These are phyloP conservation scores for Diatrype stigma DNA, from an alignment of 2,329 filamentous ascomycete species.

Conservation along the genomic window DNA sequence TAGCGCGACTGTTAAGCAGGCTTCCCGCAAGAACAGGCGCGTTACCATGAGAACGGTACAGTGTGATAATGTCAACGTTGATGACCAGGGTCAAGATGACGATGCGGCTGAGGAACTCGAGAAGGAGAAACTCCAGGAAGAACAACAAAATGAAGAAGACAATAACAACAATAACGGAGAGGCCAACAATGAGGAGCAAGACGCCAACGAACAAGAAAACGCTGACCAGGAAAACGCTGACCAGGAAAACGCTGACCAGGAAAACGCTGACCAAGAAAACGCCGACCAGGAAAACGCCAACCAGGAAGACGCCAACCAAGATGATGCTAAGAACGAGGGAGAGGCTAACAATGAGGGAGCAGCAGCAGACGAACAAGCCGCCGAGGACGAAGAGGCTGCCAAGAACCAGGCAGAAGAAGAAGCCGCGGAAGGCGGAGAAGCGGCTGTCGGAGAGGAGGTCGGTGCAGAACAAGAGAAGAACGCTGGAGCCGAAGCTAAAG, in stretches of 20 bases:
- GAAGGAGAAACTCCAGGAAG: no score
- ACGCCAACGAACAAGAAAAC: no score
- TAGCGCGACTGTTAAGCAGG: conserved; percentile 18
- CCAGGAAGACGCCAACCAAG: neutral
- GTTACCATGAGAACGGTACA: conserved; percentile 15
- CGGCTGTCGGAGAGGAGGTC: neutral
- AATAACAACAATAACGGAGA: conserved; percentile 1
- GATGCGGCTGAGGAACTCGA: neutral
- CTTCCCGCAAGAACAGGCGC: conserved; percentile 16
- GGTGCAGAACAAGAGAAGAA: neutral
- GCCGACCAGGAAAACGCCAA: neutral
- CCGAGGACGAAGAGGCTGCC: neutral
- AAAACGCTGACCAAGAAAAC: neutral
- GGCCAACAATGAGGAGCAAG: neutral
- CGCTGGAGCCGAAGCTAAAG: neutral
- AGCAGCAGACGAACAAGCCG: neutral
- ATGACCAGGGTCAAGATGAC: neutral
- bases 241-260: neutral
- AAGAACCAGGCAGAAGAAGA: neutral
- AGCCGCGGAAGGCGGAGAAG: neutral
- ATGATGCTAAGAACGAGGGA: neutral
- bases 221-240: neutral
- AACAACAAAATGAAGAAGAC: neutral
- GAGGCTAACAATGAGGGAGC: neutral
- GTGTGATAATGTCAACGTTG: conserved; percentile 6